Evolutionary conservation across 768 basidiomycete species (phyloP).

Genomic region (Russula virescens): DNA sequence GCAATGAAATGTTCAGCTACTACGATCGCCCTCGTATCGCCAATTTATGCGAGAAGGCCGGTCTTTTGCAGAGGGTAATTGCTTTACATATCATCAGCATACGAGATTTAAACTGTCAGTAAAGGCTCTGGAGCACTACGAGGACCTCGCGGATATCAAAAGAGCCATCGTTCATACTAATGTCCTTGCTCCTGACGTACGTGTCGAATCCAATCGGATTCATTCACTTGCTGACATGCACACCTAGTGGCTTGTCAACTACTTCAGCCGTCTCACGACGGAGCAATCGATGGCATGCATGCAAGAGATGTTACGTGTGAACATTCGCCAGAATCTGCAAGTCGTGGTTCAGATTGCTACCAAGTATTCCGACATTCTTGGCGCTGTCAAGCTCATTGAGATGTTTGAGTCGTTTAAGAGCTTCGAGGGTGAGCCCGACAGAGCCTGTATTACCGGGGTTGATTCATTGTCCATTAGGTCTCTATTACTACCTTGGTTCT

Average conservation of each 20-base stretch:
- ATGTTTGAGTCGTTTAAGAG: conserved; percentile 98
- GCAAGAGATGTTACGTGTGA: conserved; percentile 94
- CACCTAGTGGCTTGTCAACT: conserved; percentile 86
- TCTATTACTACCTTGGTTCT: conserved; percentile 98
- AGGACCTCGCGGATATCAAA: conserved; percentile 98
- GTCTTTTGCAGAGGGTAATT: conserved; percentile 83
- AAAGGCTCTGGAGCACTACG: conserved; percentile 97
- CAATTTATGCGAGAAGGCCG: conserved; percentile 98
- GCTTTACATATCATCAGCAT: not conserved
- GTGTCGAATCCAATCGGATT: conserved; percentile 26
- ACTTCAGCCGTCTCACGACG: conserved; percentile 94
- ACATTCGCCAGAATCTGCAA: conserved; percentile 96
- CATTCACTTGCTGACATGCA: not conserved
- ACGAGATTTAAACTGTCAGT: conserved; percentile 6
- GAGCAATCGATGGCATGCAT: conserved; percentile 96
- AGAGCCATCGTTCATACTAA: conserved; percentile 92
- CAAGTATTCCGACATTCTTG: conserved; percentile 97
- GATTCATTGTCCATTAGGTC: conserved; percentile 41
- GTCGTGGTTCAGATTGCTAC: conserved; percentile 96
- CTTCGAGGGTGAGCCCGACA: conserved; percentile 65
- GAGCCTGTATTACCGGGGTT: not conserved
- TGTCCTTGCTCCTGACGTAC: conserved; percentile 74
- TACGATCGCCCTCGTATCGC: conserved; percentile 96
- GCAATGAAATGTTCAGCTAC: conserved; percentile 97
- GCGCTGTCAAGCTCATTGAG: conserved; percentile 95